Conservation (phyloP, 352 stramenopile genomes). For the Phytophthora sp. region DNA sequence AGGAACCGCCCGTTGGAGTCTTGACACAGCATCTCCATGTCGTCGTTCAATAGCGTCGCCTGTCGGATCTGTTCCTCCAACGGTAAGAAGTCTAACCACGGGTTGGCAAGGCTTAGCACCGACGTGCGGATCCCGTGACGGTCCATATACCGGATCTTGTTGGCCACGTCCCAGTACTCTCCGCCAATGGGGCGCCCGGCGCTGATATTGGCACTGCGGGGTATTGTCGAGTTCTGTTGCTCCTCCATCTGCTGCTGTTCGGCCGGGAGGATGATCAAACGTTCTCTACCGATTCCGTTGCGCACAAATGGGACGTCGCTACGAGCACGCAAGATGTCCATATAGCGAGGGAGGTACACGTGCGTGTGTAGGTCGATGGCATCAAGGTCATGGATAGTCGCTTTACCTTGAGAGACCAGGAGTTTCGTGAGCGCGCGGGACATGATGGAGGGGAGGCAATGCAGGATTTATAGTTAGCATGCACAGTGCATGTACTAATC, state of each 20-base stretch:
- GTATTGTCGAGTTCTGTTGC: conserved; percentile 13
- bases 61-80: conserved; percentile 50
- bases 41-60: conserved; percentile 57
- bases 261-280: conserved; percentile 65
- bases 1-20: conserved; percentile 50
- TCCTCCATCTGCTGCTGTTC: conserved; percentile 50
- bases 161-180: conserved; percentile 60
- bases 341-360: conserved; percentile 71
- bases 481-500: background rate
- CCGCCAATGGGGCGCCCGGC: conserved; percentile 57
- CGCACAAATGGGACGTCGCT: conserved; percentile 57
- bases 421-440: conserved; percentile 36
- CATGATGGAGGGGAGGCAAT: conserved; percentile 15
- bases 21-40: conserved; percentile 56
- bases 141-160: conserved; percentile 77
- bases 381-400: conserved; percentile 40
- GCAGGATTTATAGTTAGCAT: background rate
- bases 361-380: conserved; percentile 71
- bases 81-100: conserved; percentile 72
- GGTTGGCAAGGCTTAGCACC: conserved; percentile 69
- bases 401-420: conserved; percentile 44
- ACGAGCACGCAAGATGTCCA: conserved; percentile 56
- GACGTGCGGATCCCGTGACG: conserved; percentile 60
- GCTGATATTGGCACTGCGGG: conserved; percentile 40
- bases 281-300: conserved; percentile 36